Evolutionary conservation across 352 stramenopile species (phyloP), one percentile per base, ranked within the genome.

Genomic region (Phytophthora brassicae): DNA sequence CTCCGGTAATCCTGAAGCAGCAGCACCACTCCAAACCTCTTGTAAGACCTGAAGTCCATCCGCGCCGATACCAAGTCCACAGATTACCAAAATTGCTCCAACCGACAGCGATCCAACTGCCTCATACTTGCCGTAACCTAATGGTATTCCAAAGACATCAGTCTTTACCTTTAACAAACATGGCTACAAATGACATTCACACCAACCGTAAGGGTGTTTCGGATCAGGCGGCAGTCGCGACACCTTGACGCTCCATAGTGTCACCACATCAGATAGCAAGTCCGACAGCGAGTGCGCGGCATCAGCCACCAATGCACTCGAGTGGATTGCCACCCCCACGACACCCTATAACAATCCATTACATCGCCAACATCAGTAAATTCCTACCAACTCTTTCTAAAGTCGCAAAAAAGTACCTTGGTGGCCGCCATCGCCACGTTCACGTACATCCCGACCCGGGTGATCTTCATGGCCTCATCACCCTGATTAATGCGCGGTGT

Each of bases 261-360:
- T 99, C 33, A 99, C 95, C 64, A 98, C 92, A 67, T 99, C 97
- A 23, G 84, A 97, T 33, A 99, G 79, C 48, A 99, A 75, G 81
- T 99, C 97, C 9, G 85, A 97, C 4, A 99, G 65, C 13, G 92
- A 98, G 80, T 99, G 97, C 17, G 88, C 94, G 0, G 97, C 96
- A 72, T 99, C 97, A 4, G 96, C 94, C 26, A 99, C 81, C 58
- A 99, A 73, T 20, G 92, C 96, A 11, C 84, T 96, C 16, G 90
- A 98, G 71, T 96, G 86, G 48, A 85, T 90, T 1, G 72, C 72
- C 23, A 85, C 50, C 20, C 89, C 89, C 0, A 96, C 67, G 4
- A 76, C 89, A 36, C 82, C 92, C 89, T 77, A 64, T 26, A 39
- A 43, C 16, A 58, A 50, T 35, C 8, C 14, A 9, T 31, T 31